These are phyloP conservation scores for Mucor sp. DNA, from an alignment of 371 early-diverging fungal species.

Conservation along the genomic window DNA sequence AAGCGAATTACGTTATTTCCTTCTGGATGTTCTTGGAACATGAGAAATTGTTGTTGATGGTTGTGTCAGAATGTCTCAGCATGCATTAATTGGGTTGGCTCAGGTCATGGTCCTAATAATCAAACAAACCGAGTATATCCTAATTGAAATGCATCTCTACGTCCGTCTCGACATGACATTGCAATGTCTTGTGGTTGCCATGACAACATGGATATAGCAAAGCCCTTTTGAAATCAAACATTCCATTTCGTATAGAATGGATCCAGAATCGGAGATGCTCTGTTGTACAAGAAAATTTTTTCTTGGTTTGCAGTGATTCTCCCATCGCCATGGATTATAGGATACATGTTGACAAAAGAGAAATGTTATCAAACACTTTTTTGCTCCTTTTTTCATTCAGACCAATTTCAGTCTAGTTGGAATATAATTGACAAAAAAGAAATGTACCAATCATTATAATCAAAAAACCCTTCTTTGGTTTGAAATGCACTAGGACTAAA, in stretches of 20 bases:
- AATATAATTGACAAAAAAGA: neutral
- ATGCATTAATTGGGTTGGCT: neutral
- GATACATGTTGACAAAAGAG: too few relatives aligned
- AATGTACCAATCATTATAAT: neutral
- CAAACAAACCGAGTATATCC: neutral
- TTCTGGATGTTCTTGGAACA: neutral
- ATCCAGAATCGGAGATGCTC: neutral
- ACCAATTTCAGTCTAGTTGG: neutral
- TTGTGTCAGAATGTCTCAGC: neutral
- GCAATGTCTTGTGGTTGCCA: neutral
- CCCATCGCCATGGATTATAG: neutral
- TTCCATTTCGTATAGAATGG: neutral
- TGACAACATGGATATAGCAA: neutral
- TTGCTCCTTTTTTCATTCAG: slow-evolving; percentile 2
- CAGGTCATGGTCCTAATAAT: neutral
- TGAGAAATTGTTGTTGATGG: neutral
- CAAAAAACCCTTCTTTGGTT: neutral
- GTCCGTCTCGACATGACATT: neutral
- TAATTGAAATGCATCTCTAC: neutral
- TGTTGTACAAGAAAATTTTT: neutral
- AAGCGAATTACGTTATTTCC: neutral
- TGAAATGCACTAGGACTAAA: neutral
- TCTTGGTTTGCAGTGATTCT: neutral
- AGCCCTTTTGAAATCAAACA: neutral
- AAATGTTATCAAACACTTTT: neutral